Evolutionary conservation across 176 grass and related monocot species (phyloP).

Genomic region (Aegilops tauschii): DNA sequence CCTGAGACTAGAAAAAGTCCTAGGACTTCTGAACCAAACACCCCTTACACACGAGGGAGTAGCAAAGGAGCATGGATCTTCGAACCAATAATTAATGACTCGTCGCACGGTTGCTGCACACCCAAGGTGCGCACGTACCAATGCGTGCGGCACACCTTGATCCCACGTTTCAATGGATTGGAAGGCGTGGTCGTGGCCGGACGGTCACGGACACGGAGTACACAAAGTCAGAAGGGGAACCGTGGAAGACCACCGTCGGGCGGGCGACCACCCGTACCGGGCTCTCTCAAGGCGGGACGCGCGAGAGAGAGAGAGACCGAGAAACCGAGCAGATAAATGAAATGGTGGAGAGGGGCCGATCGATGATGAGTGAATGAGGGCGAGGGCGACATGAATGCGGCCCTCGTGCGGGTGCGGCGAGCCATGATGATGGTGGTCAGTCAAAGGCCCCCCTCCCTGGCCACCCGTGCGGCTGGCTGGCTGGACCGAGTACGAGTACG

Average conservation of each 20-base stretch:
- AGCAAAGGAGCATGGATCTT: not conserved
- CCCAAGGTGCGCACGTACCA: not conserved
- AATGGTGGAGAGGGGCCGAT: not conserved
- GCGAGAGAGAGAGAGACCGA: not conserved
- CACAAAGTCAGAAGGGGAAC: not conserved
- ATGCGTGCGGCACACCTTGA: not conserved
- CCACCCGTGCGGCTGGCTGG: not conserved
- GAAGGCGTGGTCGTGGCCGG: not conserved
- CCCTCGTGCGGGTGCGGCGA: constrained; percentile 43
- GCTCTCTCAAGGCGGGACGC: not conserved
- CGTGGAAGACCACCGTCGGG: not conserved
- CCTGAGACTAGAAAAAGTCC: too few species aligned
- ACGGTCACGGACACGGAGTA: not conserved
- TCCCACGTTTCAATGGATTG: not conserved
- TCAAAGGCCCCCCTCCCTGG: not conserved
- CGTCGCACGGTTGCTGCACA: too few species aligned
- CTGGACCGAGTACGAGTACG: not conserved
- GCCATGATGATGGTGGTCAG: not conserved
- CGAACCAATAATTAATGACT: not conserved
- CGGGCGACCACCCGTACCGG: too few species aligned
- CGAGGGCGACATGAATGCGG: constrained; percentile 21
- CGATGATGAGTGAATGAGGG: not conserved
- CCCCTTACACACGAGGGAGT: too few species aligned
- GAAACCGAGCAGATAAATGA: not conserved
- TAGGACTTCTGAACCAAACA: too few species aligned